Evolutionary conservation across 2,329 filamentous ascomycete genomes (phyloP).

Genomic region (Fusarium devonianum): DNA sequence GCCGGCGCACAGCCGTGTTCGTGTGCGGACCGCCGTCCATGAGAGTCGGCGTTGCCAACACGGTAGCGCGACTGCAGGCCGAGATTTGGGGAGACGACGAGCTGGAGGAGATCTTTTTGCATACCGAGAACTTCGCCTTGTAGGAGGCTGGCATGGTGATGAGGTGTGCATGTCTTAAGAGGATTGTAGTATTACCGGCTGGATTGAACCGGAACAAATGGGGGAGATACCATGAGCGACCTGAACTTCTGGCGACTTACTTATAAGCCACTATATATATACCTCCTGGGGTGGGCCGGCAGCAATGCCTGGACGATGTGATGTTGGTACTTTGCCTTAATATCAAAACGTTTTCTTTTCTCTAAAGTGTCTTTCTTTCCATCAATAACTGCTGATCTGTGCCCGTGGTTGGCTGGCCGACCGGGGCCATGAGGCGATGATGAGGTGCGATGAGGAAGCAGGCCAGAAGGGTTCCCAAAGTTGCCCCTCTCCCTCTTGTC

Average conservation of each 20-base stretch:
- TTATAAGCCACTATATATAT: constrained; percentile 14
- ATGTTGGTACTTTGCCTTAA: constrained; percentile 22
- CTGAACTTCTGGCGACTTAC: constrained; percentile 30
- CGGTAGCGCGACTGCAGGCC: constrained; percentile 81
- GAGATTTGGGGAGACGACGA: constrained; percentile 81
- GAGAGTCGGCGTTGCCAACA: constrained; percentile 86
- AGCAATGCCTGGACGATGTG: constrained; percentile 24
- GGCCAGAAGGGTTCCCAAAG: constrained; percentile 30
- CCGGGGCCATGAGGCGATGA: constrained; percentile 14
- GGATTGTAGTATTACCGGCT: constrained; percentile 36
- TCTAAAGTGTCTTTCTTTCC: not conserved
- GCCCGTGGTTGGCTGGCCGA: not conserved
- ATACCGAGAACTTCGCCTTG: constrained; percentile 94
- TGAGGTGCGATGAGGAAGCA: constrained; percentile 3
- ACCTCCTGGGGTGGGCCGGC: constrained; percentile 22
- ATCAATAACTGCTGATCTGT: not conserved
- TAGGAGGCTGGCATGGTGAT: constrained; percentile 47
- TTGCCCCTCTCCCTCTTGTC: constrained; percentile 27
- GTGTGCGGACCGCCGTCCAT: constrained; percentile 90
- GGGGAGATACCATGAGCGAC: constrained; percentile 44
- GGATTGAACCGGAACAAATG: constrained; percentile 16
- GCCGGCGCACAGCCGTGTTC: constrained; percentile 84
- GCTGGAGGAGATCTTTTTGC: constrained; percentile 89
- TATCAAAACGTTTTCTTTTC: not conserved
- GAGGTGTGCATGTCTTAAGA: not conserved